These are phyloP conservation scores for Nicotiana otophora DNA, from an alignment of 257 asterid species.

Conservation along the genomic window DNA sequence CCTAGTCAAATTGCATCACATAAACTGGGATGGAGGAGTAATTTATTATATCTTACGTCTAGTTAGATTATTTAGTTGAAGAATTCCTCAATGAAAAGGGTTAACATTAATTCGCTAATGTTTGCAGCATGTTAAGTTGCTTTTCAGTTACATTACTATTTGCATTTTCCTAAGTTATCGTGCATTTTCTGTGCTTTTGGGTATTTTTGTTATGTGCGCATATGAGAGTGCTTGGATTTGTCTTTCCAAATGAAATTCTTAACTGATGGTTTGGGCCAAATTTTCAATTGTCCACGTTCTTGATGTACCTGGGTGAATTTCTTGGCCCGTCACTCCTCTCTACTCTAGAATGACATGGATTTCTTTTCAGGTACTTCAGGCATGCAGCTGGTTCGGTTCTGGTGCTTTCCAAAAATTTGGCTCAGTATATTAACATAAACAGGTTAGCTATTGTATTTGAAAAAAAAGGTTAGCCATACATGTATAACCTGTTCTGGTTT, in stretches of 20 bases:
- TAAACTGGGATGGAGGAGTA: too few species aligned
- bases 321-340: not conserved
- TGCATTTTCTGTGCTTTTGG: not conserved
- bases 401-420: slow-evolving; percentile 63
- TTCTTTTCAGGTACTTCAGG: slow-evolving; percentile 72
- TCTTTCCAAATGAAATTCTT: not conserved
- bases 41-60: not conserved
- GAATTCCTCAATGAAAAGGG: not conserved
- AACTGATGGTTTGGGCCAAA: not conserved
- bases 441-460: slow-evolving; percentile 45
- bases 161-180: not conserved
- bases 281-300: not conserved
- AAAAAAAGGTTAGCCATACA: not conserved
- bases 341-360: not conserved
- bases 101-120: not conserved
- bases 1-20: too few species aligned
- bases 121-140: not conserved
- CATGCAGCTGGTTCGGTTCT: slow-evolving; percentile 76
- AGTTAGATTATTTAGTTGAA: not conserved
- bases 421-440: slow-evolving; percentile 69
- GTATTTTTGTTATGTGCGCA: not conserved
- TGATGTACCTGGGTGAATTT: slow-evolving; percentile 12
- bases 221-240: not conserved
- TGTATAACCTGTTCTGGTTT: not conserved
- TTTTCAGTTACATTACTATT: not conserved